phyloP scores from a whole-genome alignment of 306 rosid species.

The Psophocarpus tetragonolobus region DNA sequence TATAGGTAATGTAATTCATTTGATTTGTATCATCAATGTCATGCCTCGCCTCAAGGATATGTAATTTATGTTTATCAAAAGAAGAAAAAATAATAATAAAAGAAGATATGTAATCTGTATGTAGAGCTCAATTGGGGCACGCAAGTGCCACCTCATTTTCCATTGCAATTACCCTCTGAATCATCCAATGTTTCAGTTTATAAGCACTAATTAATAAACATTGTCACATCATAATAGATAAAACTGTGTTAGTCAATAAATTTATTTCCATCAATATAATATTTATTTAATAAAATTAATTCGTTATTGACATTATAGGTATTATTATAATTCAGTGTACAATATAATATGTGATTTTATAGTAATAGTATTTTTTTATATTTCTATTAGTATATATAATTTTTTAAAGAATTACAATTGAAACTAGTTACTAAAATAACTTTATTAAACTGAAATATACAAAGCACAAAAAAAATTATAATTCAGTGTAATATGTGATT shows the following conservation, averaged over 20 bases:
- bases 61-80: neutral
- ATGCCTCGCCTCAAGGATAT: constrained; percentile 6
- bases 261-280: neutral
- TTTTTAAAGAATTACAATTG: neutral
- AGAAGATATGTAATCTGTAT: neutral
- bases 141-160: constrained; percentile 22
- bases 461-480: no score
- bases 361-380: neutral
- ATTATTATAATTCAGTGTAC: neutral
- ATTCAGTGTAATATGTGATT: no score
- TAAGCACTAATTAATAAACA: neutral
- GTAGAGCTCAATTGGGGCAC: neutral
- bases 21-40: neutral
- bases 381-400: neutral
- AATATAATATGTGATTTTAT: neutral
- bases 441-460: no score
- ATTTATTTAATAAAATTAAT: neutral
- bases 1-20: neutral
- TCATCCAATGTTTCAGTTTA: neutral
- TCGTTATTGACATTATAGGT: neutral
- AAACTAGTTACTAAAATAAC: no score
- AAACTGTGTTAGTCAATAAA: neutral
- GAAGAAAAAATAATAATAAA: no score
- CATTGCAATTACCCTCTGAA: neutral
- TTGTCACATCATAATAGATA: neutral